Percentiles rank a stretch among this genome's conserved stretches.
These are phyloP conservation scores for Malus hybrid DNA, from an alignment of 331 rosid genomes.

Conservation along the genomic window DNA sequence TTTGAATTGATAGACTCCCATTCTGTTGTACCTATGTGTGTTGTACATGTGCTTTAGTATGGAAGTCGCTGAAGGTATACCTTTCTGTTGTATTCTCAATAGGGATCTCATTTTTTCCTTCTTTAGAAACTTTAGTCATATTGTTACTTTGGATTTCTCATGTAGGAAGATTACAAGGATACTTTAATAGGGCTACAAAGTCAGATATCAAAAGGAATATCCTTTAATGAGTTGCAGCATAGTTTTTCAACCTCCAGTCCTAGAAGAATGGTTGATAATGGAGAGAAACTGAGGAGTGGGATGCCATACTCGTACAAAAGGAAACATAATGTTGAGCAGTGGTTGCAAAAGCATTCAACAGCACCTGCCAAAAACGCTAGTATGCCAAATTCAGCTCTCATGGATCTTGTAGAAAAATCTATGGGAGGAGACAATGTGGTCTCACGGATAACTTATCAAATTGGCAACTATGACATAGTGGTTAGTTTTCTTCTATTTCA, in stretches of 20 bases:
- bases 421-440: conserved; percentile 16
- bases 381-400: conserved; percentile 13
- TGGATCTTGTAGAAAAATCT: conserved; percentile 21
- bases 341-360: conserved; percentile 24
- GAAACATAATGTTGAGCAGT: conserved; percentile 25
- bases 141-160: not conserved
- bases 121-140: not conserved
- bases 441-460: conserved; percentile 17
- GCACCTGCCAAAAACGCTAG: conserved; percentile 5
- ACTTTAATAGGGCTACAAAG: conserved; percentile 16
- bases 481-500: conserved; percentile 18
- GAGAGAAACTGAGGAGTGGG: conserved; percentile 12
- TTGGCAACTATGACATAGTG: conserved; percentile 25
- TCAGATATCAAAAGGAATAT: conserved; percentile 17
- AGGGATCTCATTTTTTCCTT: not conserved
- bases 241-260: conserved; percentile 11
- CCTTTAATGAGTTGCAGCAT: conserved; percentile 16
- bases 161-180: conserved; percentile 19
- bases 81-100: not conserved
- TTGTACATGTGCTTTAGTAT: not conserved
- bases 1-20: not conserved
- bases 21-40: not conserved
- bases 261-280: conserved; percentile 8
- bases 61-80: not conserved
- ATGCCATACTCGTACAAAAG: conserved; percentile 8